phyloP scores from a whole-genome alignment of 139 green algal species.

The Micractinium conductrix region DNA sequence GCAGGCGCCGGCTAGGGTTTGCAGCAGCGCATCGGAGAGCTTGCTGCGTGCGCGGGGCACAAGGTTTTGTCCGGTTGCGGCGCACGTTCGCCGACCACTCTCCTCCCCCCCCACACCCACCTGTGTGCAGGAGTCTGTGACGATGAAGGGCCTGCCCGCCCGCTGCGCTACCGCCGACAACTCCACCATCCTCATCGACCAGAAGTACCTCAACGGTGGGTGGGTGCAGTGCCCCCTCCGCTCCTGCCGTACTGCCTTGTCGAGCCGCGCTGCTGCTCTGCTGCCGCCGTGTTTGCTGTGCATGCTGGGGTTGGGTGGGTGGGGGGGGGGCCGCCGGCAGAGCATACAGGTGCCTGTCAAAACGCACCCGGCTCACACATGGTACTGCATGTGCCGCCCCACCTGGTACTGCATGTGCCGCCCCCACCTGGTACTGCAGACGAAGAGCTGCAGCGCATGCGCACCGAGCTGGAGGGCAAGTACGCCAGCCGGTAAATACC shows the following conservation, averaged over 20 bases:
- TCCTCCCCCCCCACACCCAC: background rate
- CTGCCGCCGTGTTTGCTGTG: background rate
- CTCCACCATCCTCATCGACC: conserved; percentile 15
- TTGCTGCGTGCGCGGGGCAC: too few species aligned
- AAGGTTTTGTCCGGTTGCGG: too few species aligned
- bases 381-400: background rate
- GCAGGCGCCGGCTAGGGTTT: too few species aligned
- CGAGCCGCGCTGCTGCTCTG: too few species aligned
- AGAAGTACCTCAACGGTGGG: background rate
- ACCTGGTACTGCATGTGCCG: background rate
- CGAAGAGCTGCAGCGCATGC: background rate
- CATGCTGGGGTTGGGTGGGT: too few species aligned
- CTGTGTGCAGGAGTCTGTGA: background rate
- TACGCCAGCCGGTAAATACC: too few species aligned
- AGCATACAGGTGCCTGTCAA: too few species aligned
- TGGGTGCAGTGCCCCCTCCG: background rate
- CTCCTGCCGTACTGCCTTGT: too few species aligned
- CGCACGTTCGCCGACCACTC: too few species aligned
- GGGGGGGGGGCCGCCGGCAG: too few species aligned
- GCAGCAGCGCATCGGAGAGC: too few species aligned
- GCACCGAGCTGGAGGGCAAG: background rate
- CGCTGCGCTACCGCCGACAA: conserved; percentile 15
- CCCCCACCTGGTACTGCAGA: background rate
- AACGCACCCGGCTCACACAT: too few species aligned
- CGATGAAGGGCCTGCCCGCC: background rate